Evolutionary conservation across 1,284 basidiomycete genomes (phyloP), one percentile per base, ranked within the genome.

Genomic region (Cystobasidium pallidum): DNA sequence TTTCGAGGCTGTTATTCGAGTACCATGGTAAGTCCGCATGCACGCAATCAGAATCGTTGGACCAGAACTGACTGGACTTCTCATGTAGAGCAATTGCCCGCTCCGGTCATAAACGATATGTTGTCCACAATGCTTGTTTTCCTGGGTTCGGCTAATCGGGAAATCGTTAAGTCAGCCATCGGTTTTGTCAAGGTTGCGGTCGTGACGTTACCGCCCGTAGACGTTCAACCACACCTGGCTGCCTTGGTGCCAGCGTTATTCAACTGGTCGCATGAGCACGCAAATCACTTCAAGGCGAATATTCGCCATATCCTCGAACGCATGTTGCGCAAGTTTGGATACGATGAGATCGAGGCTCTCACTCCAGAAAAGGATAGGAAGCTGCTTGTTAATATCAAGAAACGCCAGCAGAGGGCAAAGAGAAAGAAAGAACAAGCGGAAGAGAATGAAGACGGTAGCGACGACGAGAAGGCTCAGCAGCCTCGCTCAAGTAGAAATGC

Each of bases 271-370:
- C 91, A 95, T 79, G 94, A 97, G 80, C 94, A 99, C 84, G 95
- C 95, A 81, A 97, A 99, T 80, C 95, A 98, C 81, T 99, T 99
- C 87, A 99, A 99, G 82, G 85, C 87, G 68, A 98, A 97, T 83
- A 92, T 97, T 15, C 87, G 93, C 55, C 94, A 98, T 82, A 94
- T 99, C 73, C 93, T 99, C 77, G 96, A 99, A 84, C 88, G 96
- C 57, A 88, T 99, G 86, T 86, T 99, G 75, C 85, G 95, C 74
- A 87, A 94, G 74, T 96, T 97, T 79, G 90, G 89, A 0, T 96
- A 88, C 84, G 88, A 94, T 62, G 88, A 89, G 24, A 88, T 99
- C 6, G 83, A 84, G 74, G 76, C 79, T 58, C 76, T 80, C 58
- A 82, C 84, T 2, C 90, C 86, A 75, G 90, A 91, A 34, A 88